phyloP scores from a whole-genome alignment of 2,329 filamentous ascomycete genomes.

The Trichoderma guizhouense region DNA sequence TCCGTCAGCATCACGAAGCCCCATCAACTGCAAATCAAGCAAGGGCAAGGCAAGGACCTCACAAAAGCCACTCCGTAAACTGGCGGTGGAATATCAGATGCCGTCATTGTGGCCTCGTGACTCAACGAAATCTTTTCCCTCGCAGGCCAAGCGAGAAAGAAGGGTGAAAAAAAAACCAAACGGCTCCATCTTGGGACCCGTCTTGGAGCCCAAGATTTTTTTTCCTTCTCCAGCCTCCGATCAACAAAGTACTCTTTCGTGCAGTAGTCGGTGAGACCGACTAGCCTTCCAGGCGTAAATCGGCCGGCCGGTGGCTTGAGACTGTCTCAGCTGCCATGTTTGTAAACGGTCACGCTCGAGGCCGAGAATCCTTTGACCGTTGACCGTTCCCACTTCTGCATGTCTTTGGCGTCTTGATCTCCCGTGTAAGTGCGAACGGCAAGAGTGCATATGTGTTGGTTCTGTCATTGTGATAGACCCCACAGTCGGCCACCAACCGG shows the following conservation, averaged over 20 bases:
- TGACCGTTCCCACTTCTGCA: slow-evolving; percentile 19
- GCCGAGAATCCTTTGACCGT: slow-evolving; percentile 20
- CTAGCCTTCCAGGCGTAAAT: slow-evolving; percentile 10
- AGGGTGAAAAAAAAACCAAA: not conserved
- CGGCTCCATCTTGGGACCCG: slow-evolving; percentile 17
- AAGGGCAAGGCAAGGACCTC: slow-evolving; percentile 1
- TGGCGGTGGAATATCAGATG: slow-evolving; percentile 19
- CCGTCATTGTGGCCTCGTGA: slow-evolving; percentile 20
- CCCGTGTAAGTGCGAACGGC: slow-evolving; percentile 15
- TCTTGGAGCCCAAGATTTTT: slow-evolving; percentile 5
- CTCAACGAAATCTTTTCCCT: slow-evolving; percentile 14
- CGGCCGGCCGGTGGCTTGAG: slow-evolving; percentile 10
- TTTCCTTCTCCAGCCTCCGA: not conserved
- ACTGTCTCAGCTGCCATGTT: slow-evolving; percentile 15
- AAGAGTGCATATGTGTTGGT: slow-evolving; percentile 23
- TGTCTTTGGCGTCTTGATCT: slow-evolving; percentile 20
- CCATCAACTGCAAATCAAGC: not conserved
- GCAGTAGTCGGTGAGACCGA: slow-evolving; percentile 19
- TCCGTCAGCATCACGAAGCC: slow-evolving; percentile 10
- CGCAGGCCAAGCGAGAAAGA: not conserved
- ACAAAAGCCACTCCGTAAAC: not conserved
- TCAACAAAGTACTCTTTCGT: not conserved
- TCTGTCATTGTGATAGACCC: slow-evolving; percentile 26
- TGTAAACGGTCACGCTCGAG: slow-evolving; percentile 2
- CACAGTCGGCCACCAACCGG: slow-evolving; percentile 19